phyloP scores from a whole-genome alignment of 441 rosid species.

The Brassica balearica region DNA sequence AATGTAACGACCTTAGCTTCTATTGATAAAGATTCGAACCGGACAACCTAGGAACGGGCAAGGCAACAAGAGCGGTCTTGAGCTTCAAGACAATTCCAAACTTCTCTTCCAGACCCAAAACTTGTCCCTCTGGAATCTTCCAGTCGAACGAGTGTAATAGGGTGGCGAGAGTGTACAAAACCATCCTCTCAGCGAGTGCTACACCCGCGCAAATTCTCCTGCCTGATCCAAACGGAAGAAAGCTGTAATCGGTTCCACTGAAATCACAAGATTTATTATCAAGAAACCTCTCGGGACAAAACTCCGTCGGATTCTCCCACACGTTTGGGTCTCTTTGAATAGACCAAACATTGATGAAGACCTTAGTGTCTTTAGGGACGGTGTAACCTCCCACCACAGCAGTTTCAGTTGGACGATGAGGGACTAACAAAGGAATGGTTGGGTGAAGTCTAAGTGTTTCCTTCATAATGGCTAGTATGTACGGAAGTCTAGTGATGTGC shows the following conservation, averaged over 20 bases:
- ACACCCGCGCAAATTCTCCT: conserved; percentile 59
- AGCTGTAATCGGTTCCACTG: conserved; percentile 49
- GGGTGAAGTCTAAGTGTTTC: conserved; percentile 61
- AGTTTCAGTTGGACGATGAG: conserved; percentile 51
- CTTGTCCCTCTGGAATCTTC: conserved; percentile 44
- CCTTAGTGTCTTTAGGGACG: conserved; percentile 50
- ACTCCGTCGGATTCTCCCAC: conserved; percentile 49
- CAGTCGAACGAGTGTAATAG: conserved; percentile 62
- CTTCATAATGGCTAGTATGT: conserved; percentile 52
- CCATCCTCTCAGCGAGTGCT: conserved; percentile 64
- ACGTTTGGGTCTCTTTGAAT: conserved; percentile 55
- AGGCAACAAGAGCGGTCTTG: conserved; percentile 56
- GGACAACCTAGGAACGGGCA: conserved; percentile 61
- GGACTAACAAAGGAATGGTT: conserved; percentile 52
- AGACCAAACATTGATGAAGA: conserved; percentile 58
- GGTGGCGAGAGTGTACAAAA: conserved; percentile 50
- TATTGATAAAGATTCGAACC: conserved; percentile 11
- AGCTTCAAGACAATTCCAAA: conserved; percentile 77
- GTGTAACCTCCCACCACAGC: conserved; percentile 47
- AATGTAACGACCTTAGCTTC: background rate
- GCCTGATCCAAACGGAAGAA: conserved; percentile 63
- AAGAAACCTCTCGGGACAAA: conserved; percentile 47
- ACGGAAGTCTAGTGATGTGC: conserved; percentile 52
- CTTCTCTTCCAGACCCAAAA: conserved; percentile 56
- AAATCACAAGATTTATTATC: conserved; percentile 46